Evolutionary conservation across 1,284 basidiomycete genomes (phyloP), one percentile per base, ranked within the genome.

Genomic region (Rhodotorula sp.): DNA sequence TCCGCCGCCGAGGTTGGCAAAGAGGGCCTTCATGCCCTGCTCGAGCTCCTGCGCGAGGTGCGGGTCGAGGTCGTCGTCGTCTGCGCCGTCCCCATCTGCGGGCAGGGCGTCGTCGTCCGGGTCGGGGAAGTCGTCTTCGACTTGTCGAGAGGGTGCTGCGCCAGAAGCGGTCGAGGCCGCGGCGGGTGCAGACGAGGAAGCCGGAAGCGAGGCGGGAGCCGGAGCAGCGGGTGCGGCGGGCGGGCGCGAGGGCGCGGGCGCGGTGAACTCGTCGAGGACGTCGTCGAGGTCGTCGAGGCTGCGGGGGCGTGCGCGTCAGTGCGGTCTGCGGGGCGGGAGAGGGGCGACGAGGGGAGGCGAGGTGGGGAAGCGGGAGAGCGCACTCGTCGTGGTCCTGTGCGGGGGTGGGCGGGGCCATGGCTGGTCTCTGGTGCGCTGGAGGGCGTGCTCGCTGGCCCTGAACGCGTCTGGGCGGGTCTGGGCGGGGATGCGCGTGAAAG

Each of bases 21-120:
- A 88, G 58, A 97, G 85, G n/a, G 84, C 84, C 80, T 93, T 91
- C 93, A 97, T 96, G 46, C 88, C 90, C 78, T 87, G 85, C 10
- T 89, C 88, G 57, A 97, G 85, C 79, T 91, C 89, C 54, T 86
- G 84, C 55, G 90, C 87, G 78, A 93, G 92, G 64, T 88, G 80
- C 66, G 85, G 74, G 74, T 77, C 78, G 61, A 67, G 60, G 1
- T 53, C 46, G 45, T 48, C 58, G 64, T 65, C 34, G 42, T 63
- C 59, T 49, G 46, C 46, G 1, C 52, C 49, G 41, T 54, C 55
- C 58, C 64, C 46, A 21, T 59, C 54, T 49, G 52, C 52, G 21
- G 70, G 58, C 21, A 66, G 64, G 21, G 59, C 68, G 58, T 79
- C 81, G 56, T 84, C 81, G 54, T 84, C 83, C 73, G 84, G 74